These are phyloP conservation scores for Sporothrix euskadiensis DNA, from an alignment of 2,329 filamentous ascomycete genomes.

Conservation along the genomic window DNA sequence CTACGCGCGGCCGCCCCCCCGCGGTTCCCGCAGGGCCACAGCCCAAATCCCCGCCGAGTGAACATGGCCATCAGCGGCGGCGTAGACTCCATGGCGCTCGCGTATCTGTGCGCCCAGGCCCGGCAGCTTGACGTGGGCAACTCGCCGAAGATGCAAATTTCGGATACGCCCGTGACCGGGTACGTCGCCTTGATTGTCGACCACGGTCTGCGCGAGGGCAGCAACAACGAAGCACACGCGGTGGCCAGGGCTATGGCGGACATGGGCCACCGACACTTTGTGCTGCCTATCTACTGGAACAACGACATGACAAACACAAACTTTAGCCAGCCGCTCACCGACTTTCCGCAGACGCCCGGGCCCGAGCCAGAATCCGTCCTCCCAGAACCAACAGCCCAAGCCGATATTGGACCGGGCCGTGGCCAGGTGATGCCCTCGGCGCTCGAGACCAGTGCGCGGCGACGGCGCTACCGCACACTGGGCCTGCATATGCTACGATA, in stretches of 20 bases:
- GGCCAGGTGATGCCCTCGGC: slow-evolving; percentile 48
- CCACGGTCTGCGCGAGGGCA: slow-evolving; percentile 57
- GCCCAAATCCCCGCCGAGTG: slow-evolving; percentile 43
- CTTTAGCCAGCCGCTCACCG: background rate
- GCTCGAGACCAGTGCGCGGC: slow-evolving; percentile 76
- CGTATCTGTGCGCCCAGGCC: slow-evolving; percentile 64
- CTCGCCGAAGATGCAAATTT: slow-evolving; percentile 42
- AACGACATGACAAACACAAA: slow-evolving; percentile 29
- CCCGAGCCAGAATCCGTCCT: background rate
- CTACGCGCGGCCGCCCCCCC: slow-evolving; percentile 52
- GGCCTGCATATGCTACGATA: slow-evolving; percentile 59
- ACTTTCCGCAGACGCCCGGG: background rate
- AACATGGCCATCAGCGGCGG: slow-evolving; percentile 85
- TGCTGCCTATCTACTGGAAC: slow-evolving; percentile 53
- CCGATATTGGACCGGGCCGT: background rate
- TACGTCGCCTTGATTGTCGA: slow-evolving; percentile 57
- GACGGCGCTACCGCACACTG: slow-evolving; percentile 69
- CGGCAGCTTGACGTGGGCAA: slow-evolving; percentile 38
- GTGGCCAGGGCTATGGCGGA: slow-evolving; percentile 45
- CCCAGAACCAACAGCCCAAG: background rate
- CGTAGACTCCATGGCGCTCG: slow-evolving; percentile 96
- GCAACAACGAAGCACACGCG: slow-evolving; percentile 51
- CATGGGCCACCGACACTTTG: slow-evolving; percentile 40
- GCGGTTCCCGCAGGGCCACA: slow-evolving; percentile 49
- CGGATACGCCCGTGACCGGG: slow-evolving; percentile 47